A percentile compares a stretch with the other conserved stretches of the same genome.
Evolutionary conservation across 148 eudicot species (phyloP).

Genomic region (Amaranthus cruentus): DNA sequence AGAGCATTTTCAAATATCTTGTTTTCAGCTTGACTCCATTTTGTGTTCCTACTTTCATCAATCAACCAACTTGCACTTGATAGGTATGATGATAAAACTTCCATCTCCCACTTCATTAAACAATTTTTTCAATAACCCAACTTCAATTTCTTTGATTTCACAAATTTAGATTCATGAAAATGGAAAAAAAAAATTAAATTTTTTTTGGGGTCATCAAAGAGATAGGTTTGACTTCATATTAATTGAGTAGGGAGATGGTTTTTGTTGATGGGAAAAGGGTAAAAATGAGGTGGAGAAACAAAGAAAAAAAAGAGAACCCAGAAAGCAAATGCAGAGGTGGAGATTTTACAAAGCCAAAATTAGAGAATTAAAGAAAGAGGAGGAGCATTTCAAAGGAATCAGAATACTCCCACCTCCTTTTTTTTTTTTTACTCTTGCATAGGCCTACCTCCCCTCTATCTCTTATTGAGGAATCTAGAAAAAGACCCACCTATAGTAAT

Average conservation of each 20-base stretch:
- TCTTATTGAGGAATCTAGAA: constrained; percentile 60
- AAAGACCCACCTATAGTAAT: constrained; percentile 44
- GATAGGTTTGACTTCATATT: constrained; percentile 24
- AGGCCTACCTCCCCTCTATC: constrained; percentile 27
- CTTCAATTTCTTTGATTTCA: neutral
- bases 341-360: constrained; percentile 33
- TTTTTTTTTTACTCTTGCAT: constrained; percentile 18
- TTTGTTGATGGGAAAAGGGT: constrained; percentile 22
- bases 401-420: constrained; percentile 43
- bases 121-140: neutral
- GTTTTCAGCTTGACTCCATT: constrained; percentile 86
- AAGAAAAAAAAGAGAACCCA: constrained; percentile 14
- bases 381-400: constrained; percentile 50
- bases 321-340: constrained; percentile 42
- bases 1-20: constrained; percentile 84
- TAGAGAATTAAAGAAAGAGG: constrained; percentile 39
- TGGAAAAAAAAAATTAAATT: neutral
- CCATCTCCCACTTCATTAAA: constrained; percentile 61
- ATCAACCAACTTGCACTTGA: constrained; percentile 60
- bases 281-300: constrained; percentile 24
- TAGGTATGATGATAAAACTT: constrained; percentile 56
- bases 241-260: neutral
- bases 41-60: constrained; percentile 52
- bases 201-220: constrained; percentile 13
- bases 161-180: neutral